Evolutionary conservation across 2,329 filamentous ascomycete species (phyloP).

Genomic region (Fusarium keratoplasticum): DNA sequence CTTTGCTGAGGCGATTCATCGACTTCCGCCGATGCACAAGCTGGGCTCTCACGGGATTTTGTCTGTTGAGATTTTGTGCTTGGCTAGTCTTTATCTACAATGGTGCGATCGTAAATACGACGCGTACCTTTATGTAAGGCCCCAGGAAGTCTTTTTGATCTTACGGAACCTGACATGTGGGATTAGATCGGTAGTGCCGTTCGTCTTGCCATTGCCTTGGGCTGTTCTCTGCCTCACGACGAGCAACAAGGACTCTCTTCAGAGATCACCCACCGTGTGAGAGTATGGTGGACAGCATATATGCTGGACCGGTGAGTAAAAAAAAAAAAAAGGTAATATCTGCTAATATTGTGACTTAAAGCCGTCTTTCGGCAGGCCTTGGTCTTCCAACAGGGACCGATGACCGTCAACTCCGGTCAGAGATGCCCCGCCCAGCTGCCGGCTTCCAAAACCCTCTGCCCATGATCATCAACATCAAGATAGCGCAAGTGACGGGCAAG

Average conservation of each 20-base stretch:
- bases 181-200: constrained; percentile 42
- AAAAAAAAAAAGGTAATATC: not conserved
- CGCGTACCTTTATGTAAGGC: constrained; percentile 44
- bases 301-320: constrained; percentile 44
- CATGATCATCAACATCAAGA: constrained; percentile 43
- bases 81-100: constrained; percentile 43
- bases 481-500: constrained; percentile 43
- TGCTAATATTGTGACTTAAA: not conserved
- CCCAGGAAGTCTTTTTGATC: too few relatives aligned
- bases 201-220: constrained; percentile 42
- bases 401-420: constrained; percentile 43
- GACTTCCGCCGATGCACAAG: constrained; percentile 40
- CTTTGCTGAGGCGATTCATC: constrained; percentile 43
- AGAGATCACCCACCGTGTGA: constrained; percentile 39
- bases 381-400: constrained; percentile 43
- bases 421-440: constrained; percentile 39
- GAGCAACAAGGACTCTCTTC: constrained; percentile 44
- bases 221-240: constrained; percentile 39
- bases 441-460: constrained; percentile 43
- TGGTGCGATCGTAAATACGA: constrained; percentile 47
- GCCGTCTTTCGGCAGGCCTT: constrained; percentile 43
- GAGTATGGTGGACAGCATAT: constrained; percentile 48
- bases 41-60: constrained; percentile 42
- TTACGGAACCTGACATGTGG: not conserved
- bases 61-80: constrained; percentile 43